Base-by-base conservation (phyloP, 2,329 filamentous ascomycete species). In the Mollisia scopiformis region DNA sequence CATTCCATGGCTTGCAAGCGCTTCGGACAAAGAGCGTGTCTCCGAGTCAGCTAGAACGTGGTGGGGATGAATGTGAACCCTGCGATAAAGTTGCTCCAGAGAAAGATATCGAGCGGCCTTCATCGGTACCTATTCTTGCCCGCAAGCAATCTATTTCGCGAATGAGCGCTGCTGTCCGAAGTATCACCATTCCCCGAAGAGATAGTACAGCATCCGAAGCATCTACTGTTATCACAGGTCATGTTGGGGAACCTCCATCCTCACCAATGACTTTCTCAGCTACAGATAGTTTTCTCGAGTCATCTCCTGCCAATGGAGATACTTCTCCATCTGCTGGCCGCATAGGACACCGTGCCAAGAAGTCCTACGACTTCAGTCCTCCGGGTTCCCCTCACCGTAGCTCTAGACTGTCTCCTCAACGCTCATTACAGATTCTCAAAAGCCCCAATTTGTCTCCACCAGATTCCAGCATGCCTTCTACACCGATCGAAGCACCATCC, bases 311-410 rank as follows among this genome's bases (percentile, higher is more conserved):
- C 10, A 25, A 58, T 25, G 53, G 62, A 1, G 64, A 69, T 33
- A 60, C 62, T 41, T 71, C 67, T 8, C 69, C 70, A 21, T 63
- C 63, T n/a, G 58, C 59, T 23, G 63, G 67, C 49, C 64, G 67
- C 21, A 54, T 68, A 43, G 60, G 64, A 51, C 41, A 54, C 27
- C 61, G 63, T 13, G 58, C 56, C 23, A 25, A 43, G 16, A 61
- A 55, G 10, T 63, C 63, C 7, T 61, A 62, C 33, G 64, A 71
- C 46, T 51, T 61, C 21, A 73, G 62, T 19, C 65, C 66, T 27
- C 63, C 67, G 4, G 64, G 59, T 1, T 71, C 69, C 37, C 62
- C 66, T 28, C 47, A 57, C 23, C 50, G 31, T 16, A 16, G 35
- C 8, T 51, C 62, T n/a, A 49, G n/a, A 28, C 39, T 53, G 41